Evolutionary conservation across 331 rosid species (phyloP).

Genomic region (Dryas integrifolia): DNA sequence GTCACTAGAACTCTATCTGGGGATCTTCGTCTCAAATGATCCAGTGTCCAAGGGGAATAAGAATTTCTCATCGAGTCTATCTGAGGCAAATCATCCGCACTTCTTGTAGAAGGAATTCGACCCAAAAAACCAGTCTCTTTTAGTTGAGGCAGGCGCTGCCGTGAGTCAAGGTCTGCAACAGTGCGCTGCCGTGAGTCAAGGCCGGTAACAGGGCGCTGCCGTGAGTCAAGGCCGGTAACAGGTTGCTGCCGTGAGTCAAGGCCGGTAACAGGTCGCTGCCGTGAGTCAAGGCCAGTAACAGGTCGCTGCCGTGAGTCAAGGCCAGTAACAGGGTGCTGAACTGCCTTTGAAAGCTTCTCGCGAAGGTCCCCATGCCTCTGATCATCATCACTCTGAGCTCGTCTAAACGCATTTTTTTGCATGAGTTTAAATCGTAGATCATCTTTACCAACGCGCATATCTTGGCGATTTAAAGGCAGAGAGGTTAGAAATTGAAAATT

Average conservation of each 20-base stretch:
- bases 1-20: constrained; percentile 56
- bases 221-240: constrained; percentile 25
- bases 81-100: constrained; percentile 55
- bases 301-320: constrained; percentile 11
- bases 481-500: constrained; percentile 23
- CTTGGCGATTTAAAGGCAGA: constrained; percentile 31
- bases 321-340: constrained; percentile 30
- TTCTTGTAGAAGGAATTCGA: constrained; percentile 55
- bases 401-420: constrained; percentile 57
- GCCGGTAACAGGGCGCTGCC: constrained; percentile 28
- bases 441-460: constrained; percentile 51
- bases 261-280: constrained; percentile 30
- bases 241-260: constrained; percentile 10
- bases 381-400: constrained; percentile 41
- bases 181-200: constrained; percentile 8
- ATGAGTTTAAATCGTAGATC: constrained; percentile 88
- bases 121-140: constrained; percentile 44
- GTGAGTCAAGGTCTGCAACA: constrained; percentile 25
- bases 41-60: constrained; percentile 76
- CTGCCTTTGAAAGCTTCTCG: constrained; percentile 71
- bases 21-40: constrained; percentile 68
- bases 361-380: constrained; percentile 70
- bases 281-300: constrained; percentile 25
- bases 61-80: constrained; percentile 64
- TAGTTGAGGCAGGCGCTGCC: constrained; percentile 39